Evolutionary conservation across 331 rosid genomes (phyloP), one percentile per base, ranked within the genome.

Genomic region (Pyrus hybrid): DNA sequence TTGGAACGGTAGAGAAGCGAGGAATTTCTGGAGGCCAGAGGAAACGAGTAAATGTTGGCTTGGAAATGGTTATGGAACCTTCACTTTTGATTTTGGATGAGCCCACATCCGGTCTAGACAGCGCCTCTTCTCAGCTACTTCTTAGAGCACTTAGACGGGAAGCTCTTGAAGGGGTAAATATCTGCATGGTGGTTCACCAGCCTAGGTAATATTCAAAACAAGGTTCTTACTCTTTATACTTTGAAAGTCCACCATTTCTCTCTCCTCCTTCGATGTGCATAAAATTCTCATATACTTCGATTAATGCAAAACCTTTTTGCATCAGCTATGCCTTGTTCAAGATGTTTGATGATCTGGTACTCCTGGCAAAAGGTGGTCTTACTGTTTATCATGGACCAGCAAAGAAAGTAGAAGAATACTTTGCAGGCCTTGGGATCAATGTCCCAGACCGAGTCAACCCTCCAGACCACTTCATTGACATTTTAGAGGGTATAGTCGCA

Each of bases 1-100:
- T 95, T 65, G 99, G 99, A 70, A 95, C 98, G 0, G 96, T 95
- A 23, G 98, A 95, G 81, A 95, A 89, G 85, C 83, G 99, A 79
- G 99, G 99, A 77, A 81, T 95, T 68, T 95, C 99, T 45, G 99
- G 99, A 70, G 98, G 98, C 69, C 98, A 95, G 85, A 87, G 99
- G 82, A 95, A 95, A 81, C 91, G 98, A 25, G 99, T 92, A 75
- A 95, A 95, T 86, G 99, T 92, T 68, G 98, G 98, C 72, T 79
- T 95, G 75, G 99, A 95, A 85, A 95, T 95, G 99, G 99, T 95
- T 77, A 89, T 95, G 96, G 99, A 92, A 78, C 99, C 99, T 86
- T 95, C 99, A 76, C 91, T 95, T 77, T 76, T 95, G 85, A 87
- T 95, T 63, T 86, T 95, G 83, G 99, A 95, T 83, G 98, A 95